Base-by-base conservation (phyloP, 2,329 filamentous ascomycete genomes). In the Clonostachys chloroleuca region DNA sequence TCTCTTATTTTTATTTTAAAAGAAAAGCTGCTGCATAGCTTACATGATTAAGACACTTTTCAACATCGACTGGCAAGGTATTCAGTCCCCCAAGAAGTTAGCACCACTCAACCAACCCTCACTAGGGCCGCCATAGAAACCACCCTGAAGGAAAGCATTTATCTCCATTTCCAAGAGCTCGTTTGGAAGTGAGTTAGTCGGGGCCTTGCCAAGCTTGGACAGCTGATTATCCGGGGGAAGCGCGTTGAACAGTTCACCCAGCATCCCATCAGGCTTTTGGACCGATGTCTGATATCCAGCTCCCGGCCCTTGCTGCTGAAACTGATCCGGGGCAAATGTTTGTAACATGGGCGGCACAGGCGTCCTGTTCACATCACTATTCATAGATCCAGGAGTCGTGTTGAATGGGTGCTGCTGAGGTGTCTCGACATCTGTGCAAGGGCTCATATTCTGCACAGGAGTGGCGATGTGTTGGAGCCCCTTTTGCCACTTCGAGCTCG, bases 381-480 rank as follows among this genome's bases (percentile, higher is more conserved):
- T 42, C 36, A 46, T 53, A 4, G 48, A 34, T 3, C 49, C 51
- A 4, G 50, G 24, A 4, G 24, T 10, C 24, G 24, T 30, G 24
- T 9, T 30, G 24, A 30, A 10, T 30, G 24, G 24, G 9, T 30
- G 24, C 24, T 30, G 24, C 24, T 30, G 24, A 10, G 24, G 24
- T 1, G 9, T 30, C 1, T 30, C 24, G 24, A 10, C 24, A 10
- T 30, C 24, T 30, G 24, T 30, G 24, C 24, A 10, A 30, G 24
- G 24, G 24, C 24, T 30, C 24, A 10, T 30, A 10, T 10, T 30
- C 9, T 30, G 45, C 12, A 50, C 36, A 6, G 53, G 53, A 16
- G 53, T 54, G 14, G 53, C 48, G 16, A 54, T 54, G 33, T 53
- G 48, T 42, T 54, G 53, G 24, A 57, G 33, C 6, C 53, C 52